A percentile compares a stretch with the other conserved stretches of the same genome.
These are phyloP conservation scores for Asterochloris sp. DNA, from an alignment of 139 green algal species.

Conservation along the genomic window DNA sequence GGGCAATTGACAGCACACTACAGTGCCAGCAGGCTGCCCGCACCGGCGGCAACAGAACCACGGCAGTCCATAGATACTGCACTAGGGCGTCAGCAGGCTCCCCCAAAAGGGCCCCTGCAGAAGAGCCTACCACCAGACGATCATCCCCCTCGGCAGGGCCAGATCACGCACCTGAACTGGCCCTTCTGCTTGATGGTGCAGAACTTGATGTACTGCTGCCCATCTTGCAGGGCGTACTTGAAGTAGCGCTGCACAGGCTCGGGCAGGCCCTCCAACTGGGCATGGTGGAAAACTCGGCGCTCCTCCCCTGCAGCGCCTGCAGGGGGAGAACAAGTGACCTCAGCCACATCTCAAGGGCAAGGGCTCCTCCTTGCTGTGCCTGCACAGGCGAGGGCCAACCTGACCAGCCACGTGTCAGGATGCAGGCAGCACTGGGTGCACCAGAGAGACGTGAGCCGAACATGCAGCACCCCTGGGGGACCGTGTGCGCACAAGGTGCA, in stretches of 20 bases:
- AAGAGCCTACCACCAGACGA: not conserved
- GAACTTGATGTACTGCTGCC: constrained; percentile 16
- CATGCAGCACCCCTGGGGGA: too few relatives aligned
- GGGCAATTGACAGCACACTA: too few relatives aligned
- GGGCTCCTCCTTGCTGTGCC: too few relatives aligned
- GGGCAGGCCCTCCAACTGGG: constrained; percentile 6
- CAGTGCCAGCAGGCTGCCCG: too few relatives aligned
- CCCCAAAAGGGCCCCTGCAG: too few relatives aligned
- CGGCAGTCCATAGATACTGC: not conserved
- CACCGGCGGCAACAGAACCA: not conserved
- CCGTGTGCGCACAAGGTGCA: too few relatives aligned
- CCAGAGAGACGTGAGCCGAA: too few relatives aligned
- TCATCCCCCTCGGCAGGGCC: not conserved
- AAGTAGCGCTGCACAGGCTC: constrained; percentile 21
- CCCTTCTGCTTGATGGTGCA: constrained; percentile 16
- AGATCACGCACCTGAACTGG: constrained; percentile 8
- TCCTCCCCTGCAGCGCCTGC: constrained; percentile 2
- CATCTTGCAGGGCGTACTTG: constrained; percentile 14
- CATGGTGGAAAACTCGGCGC: not conserved
- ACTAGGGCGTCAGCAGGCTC: not conserved
- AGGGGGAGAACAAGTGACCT: not conserved
- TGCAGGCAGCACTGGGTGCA: too few relatives aligned
- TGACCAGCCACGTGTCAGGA: too few relatives aligned
- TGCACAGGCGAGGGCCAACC: too few relatives aligned
- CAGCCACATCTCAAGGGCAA: too few relatives aligned